Evolutionary conservation across 768 basidiomycete species (phyloP).

Genomic region (Russula brevipes): DNA sequence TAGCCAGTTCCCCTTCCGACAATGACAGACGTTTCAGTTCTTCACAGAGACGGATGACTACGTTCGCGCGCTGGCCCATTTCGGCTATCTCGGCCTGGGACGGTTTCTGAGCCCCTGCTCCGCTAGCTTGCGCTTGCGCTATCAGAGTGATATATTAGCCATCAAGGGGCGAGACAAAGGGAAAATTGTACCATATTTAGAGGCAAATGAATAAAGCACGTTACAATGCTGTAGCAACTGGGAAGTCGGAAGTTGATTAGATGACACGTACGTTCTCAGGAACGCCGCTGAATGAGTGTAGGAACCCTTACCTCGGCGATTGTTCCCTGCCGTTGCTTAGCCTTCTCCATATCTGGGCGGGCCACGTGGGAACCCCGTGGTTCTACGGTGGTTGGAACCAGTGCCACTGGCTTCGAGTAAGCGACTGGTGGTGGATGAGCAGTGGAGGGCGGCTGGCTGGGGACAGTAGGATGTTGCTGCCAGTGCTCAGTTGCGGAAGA

Average conservation of each 20-base stretch:
- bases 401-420: constrained; percentile 20
- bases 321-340: constrained; percentile 23
- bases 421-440: constrained; percentile 15
- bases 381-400: constrained; percentile 24
- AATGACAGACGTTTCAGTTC: constrained; percentile 45
- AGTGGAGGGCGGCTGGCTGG: constrained; percentile 17
- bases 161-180: not conserved
- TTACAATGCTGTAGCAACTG: constrained; percentile 61
- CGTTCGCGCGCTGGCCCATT: constrained; percentile 61
- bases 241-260: constrained; percentile 12
- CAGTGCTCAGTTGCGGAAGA: constrained; percentile 22
- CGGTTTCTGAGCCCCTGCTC: constrained; percentile 47
- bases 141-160: not conserved
- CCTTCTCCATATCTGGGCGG: constrained; percentile 24
- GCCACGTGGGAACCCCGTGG: constrained; percentile 20
- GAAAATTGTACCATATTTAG: constrained; percentile 52
- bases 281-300: not conserved
- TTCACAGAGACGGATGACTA: constrained; percentile 66
- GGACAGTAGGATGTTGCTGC: constrained; percentile 23
- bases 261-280: constrained; percentile 3
- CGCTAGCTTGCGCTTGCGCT: constrained; percentile 39
- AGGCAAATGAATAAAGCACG: constrained; percentile 58
- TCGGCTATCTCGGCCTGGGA: constrained; percentile 53
- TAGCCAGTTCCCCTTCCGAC: constrained; percentile 24
- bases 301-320: constrained; percentile 22